Conservation (phyloP, 1,284 basidiomycete genomes). For the Meripilus lineatus region DNA sequence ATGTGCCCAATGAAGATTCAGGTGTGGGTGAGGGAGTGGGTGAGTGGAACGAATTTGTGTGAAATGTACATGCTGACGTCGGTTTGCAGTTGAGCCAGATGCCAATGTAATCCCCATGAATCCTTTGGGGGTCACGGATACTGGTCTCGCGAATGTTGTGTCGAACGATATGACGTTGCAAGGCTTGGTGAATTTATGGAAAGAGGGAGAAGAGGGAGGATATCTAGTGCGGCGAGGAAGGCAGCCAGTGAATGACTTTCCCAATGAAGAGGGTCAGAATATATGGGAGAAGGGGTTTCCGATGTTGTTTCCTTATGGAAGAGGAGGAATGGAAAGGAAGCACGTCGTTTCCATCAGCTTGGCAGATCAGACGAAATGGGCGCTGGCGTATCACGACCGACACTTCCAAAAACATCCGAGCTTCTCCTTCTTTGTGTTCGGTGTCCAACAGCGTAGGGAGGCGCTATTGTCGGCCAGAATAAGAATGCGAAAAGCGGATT, state of each 20-base stretch:
- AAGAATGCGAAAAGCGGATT: slow-evolving; percentile 12
- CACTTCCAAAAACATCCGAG: slow-evolving; percentile 26
- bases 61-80: slow-evolving; percentile 4
- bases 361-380: slow-evolving; percentile 30
- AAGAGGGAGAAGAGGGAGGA: slow-evolving; percentile 13
- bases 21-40: slow-evolving; percentile 1
- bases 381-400: slow-evolving; percentile 29
- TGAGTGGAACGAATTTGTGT: neutral
- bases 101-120: slow-evolving; percentile 16
- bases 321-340: slow-evolving; percentile 30
- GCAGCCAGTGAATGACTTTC: slow-evolving; percentile 9
- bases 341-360: slow-evolving; percentile 22
- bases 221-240: slow-evolving; percentile 13
- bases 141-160: slow-evolving; percentile 9
- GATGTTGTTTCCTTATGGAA: slow-evolving; percentile 35
- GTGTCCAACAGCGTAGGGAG: slow-evolving; percentile 26
- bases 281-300: slow-evolving; percentile 29
- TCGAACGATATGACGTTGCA: slow-evolving; percentile 9
- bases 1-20: slow-evolving; percentile 23
- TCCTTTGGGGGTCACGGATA: slow-evolving; percentile 11
- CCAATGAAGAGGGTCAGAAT: slow-evolving; percentile 12
- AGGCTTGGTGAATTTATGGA: slow-evolving; percentile 15
- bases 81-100: neutral
- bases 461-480: slow-evolving; percentile 12
- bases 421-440: slow-evolving; percentile 32